These are phyloP conservation scores for Ceratocystis variospora DNA, from an alignment of 2,329 filamentous ascomycete species.

Conservation along the genomic window DNA sequence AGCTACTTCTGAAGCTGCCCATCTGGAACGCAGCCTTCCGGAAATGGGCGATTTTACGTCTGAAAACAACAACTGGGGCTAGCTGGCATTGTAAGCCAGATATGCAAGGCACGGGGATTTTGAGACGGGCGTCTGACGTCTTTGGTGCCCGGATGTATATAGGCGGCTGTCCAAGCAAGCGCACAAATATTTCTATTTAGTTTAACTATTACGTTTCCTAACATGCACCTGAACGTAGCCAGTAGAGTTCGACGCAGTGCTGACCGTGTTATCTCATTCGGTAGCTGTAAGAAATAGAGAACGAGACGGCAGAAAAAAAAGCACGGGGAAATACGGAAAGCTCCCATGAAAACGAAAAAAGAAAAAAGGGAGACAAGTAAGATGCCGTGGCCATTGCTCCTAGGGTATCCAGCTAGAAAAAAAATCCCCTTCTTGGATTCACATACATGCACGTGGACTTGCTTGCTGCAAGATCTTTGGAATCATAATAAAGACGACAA, in stretches of 20 bases:
- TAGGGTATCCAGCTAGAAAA: background rate
- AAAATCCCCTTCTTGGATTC: background rate
- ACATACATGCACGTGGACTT: background rate
- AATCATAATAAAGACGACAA: background rate
- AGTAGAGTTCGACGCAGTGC: background rate
- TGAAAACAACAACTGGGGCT: background rate
- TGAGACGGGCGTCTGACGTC: background rate
- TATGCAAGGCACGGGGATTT: background rate
- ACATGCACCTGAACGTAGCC: too few species aligned
- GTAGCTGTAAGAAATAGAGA: background rate
- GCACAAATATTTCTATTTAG: too few species aligned
- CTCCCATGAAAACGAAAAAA: background rate
- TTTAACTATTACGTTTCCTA: too few species aligned
- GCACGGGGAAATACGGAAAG: background rate
- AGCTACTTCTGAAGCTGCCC: background rate
- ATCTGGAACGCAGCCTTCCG: background rate
- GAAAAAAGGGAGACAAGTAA: background rate
- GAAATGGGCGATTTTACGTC: background rate
- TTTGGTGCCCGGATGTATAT: background rate
- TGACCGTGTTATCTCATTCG: background rate
- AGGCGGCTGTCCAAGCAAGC: too few species aligned
- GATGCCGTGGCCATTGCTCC: background rate
- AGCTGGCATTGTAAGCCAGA: background rate
- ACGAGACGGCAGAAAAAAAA: background rate
- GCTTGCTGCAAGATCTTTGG: background rate